phyloP scores from a whole-genome alignment of 2,329 filamentous ascomycete genomes.

The Neonectria neomacrospora region DNA sequence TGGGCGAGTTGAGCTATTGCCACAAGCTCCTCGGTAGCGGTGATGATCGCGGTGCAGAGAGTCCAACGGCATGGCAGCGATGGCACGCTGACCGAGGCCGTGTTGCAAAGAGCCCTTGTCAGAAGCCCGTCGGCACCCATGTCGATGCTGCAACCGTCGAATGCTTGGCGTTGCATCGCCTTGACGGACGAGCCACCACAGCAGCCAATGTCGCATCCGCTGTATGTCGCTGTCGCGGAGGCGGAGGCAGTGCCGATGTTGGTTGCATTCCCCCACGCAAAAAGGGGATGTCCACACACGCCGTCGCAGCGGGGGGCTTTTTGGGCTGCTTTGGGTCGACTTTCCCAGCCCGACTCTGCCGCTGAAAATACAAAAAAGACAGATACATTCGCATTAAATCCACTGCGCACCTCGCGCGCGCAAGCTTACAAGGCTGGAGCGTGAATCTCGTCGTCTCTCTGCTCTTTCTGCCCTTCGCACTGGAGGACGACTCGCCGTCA shows the following conservation, averaged over 20 bases:
- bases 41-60: slow-evolving; percentile 13
- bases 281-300: not conserved
- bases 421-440: not conserved
- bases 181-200: not conserved
- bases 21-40: slow-evolving; percentile 6
- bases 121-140: slow-evolving; percentile 8
- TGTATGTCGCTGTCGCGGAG: not conserved
- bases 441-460: slow-evolving; percentile 5
- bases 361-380: not conserved
- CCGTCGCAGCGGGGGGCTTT: not conserved
- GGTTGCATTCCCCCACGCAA: not conserved
- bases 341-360: not conserved
- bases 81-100: slow-evolving; percentile 5
- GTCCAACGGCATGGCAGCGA: not conserved
- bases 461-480: slow-evolving; percentile 20
- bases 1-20: slow-evolving; percentile 8
- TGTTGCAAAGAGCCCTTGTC: slow-evolving; percentile 6
- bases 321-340: not conserved
- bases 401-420: not conserved
- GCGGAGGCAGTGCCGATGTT: slow-evolving; percentile 1
- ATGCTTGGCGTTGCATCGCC: slow-evolving; percentile 16
- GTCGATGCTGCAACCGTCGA: slow-evolving; percentile 14
- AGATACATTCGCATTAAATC: not conserved
- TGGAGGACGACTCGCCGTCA: slow-evolving; percentile 1
- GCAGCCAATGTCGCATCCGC: not conserved